A percentile compares a stretch with the other conserved stretches of the same genome.
Conservation (phyloP, 2,329 filamentous ascomycete genomes). For the Albophoma yamanashiensis region DNA sequence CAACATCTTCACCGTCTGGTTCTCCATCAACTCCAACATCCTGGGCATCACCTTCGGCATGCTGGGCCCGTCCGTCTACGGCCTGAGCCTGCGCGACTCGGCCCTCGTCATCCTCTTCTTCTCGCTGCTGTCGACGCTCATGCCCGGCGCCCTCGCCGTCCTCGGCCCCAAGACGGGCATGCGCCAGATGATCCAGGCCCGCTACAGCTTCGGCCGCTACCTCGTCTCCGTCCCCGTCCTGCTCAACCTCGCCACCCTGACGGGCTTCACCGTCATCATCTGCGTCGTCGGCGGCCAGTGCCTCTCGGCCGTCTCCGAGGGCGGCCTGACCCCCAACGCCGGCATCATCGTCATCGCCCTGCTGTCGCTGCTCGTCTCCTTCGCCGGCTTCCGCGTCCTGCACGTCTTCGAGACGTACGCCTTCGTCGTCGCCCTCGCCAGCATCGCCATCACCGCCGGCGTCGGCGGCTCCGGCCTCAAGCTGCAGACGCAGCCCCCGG, state of each 20-base stretch:
- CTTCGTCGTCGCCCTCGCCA: conserved; percentile 43
- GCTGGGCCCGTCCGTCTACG: conserved; percentile 44
- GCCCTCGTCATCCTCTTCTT: conserved; percentile 55
- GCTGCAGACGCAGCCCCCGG: conserved; percentile 31
- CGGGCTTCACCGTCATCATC: conserved; percentile 53
- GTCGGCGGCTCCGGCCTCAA: conserved; percentile 38
- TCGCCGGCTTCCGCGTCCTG: conserved; percentile 47
- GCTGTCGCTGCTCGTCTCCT: conserved; percentile 47
- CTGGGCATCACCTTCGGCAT: conserved; percentile 51
- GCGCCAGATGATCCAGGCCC: conserved; percentile 55
- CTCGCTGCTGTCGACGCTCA: conserved; percentile 39
- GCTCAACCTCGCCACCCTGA: conserved; percentile 51
- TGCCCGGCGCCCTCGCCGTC: conserved; percentile 46
- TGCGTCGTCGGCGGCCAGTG: conserved; percentile 51
- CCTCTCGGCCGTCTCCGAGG: conserved; percentile 40
- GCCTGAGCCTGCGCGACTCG: conserved; percentile 43
- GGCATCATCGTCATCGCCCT: conserved; percentile 52
- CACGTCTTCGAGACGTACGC: conserved; percentile 49
- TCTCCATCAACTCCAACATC: conserved; percentile 36
- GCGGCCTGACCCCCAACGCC: conserved; percentile 37
- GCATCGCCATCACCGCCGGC: conserved; percentile 43
- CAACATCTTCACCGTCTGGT: conserved; percentile 38
- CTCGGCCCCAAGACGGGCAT: conserved; percentile 52
- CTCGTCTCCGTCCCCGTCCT: conserved; percentile 48
- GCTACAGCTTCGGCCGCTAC: conserved; percentile 51